Evolutionary conservation across 768 basidiomycete species (phyloP), one percentile per base, ranked within the genome.

Genomic region (Trametes elegans): DNA sequence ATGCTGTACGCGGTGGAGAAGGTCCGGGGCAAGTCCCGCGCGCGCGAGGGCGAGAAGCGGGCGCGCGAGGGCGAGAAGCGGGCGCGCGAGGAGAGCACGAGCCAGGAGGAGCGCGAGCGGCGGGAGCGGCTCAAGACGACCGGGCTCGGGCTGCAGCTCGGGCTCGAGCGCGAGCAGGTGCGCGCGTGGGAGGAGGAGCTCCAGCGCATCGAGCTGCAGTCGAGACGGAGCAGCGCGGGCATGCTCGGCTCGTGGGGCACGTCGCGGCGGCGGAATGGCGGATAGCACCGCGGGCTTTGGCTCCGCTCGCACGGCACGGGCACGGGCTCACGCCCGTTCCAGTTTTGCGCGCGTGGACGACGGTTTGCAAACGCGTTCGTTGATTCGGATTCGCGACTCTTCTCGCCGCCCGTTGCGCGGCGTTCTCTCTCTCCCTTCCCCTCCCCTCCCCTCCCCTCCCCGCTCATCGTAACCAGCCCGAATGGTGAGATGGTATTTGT

Each of bases 151-250:
- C 49, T 50, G 49, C 35, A 46, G 35, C 42, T 55, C 29, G 44
- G 38, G 35, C 43, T 59, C 23, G 50, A 35, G 51, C 32, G 32
- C 35, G 67, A 66, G 38, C 55, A 64, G 9, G 62, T 70, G 34
- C 66, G 66, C 36, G 89, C 84, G 60, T 92, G 90, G 89, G 90
- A 91, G 69, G 83, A 81, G 66, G 88, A 90, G 73, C 76, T 90
- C 40, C 82, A 77, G 56, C 77, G 80, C 57, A 88, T 90, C 60
- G 88, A 90, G 70, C 61, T 73, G 73, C 68, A 87, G 82, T 70
- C 79, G 79, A 46, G 58, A 49, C 67, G 72, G 53, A 73, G 67
- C 49, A 78, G 71, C 42, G 68, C 63, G 18, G 66, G 68, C 43
- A 74, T 78, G 68, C 53, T 74, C 18, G 70, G 59, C 11, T 42